Conservation (phyloP, 192 early-diverging fungal genomes). For the Diversispora eburnea region DNA sequence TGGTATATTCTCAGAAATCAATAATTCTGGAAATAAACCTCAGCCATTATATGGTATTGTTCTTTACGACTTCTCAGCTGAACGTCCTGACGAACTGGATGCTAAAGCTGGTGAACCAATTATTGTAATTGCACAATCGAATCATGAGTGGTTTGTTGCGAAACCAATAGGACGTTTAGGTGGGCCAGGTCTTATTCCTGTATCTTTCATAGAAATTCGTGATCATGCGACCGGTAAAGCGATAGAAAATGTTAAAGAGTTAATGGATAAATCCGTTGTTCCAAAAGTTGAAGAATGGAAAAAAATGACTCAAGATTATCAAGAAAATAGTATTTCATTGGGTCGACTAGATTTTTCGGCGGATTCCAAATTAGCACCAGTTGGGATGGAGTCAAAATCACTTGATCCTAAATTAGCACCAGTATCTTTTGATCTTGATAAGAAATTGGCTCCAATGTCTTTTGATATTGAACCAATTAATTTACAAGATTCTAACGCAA, state of each 20-base stretch:
- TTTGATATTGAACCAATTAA: neutral
- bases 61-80: slow-evolving; percentile 71
- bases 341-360: slow-evolving; percentile 42
- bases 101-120: slow-evolving; percentile 68
- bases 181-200: slow-evolving; percentile 70
- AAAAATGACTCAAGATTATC: slow-evolving; percentile 58
- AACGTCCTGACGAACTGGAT: slow-evolving; percentile 67
- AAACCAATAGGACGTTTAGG: slow-evolving; percentile 61
- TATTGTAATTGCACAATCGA: slow-evolving; percentile 74
- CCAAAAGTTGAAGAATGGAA: slow-evolving; percentile 66
- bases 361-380: slow-evolving; percentile 21
- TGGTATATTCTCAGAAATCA: slow-evolving; percentile 17
- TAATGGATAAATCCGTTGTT: slow-evolving; percentile 60
- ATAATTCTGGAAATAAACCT: slow-evolving; percentile 33
- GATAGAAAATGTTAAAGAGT: slow-evolving; percentile 60
- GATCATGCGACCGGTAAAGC: slow-evolving; percentile 63
- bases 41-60: slow-evolving; percentile 64
- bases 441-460: neutral
- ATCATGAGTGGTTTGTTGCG: slow-evolving; percentile 76
- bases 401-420: slow-evolving; percentile 5
- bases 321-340: slow-evolving; percentile 45
- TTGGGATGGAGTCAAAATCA: slow-evolving; percentile 7
- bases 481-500: neutral
- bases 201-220: slow-evolving; percentile 70
- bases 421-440: slow-evolving; percentile 6